Percentiles rank a stretch among this genome's conserved stretches.
Conservation (phyloP, 805 yeast species). For the Ogataea paradorogensis region DNA sequence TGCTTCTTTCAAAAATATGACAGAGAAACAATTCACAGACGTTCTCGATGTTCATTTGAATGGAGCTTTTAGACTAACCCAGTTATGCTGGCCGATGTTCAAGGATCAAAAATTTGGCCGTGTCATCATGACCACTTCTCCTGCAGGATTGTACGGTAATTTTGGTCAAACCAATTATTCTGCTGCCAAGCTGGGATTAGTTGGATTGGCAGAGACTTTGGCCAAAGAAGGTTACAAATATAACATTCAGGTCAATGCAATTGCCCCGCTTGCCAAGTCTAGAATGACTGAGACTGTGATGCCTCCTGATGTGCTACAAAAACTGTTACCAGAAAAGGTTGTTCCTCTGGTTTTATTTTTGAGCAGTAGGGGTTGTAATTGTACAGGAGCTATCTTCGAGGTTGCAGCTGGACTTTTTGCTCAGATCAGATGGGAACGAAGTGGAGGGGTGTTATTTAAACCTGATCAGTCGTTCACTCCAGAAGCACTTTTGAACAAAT, state of each 20-base stretch:
- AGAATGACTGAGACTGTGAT: conserved; percentile 92
- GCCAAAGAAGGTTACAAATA: conserved; percentile 90
- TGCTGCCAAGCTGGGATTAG: conserved; percentile 85
- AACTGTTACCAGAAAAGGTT: conserved; percentile 80
- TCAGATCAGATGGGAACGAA: conserved; percentile 93
- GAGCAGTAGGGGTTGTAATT: conserved; percentile 59
- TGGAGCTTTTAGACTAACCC: conserved; percentile 82
- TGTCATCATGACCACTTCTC: conserved; percentile 89
- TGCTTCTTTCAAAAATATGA: conserved; percentile 81
- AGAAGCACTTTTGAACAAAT: conserved; percentile 70
- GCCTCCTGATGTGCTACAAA: conserved; percentile 80
- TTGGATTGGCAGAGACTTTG: conserved; percentile 90
- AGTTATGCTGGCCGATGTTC: conserved; percentile 91
- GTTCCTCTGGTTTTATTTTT: conserved; percentile 88
- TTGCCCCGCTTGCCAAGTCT: conserved; percentile 93
- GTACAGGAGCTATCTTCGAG: conserved; percentile 79
- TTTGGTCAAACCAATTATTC: conserved; percentile 96
- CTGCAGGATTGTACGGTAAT: conserved; percentile 95
- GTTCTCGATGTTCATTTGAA: conserved; percentile 85
- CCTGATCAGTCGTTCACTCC: conserved; percentile 79
- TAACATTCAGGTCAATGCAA: conserved; percentile 80
- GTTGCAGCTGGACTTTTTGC: conserved; percentile 93
- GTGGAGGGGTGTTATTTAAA: conserved; percentile 80
- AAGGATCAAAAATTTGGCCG: conserved; percentile 84
- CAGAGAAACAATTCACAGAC: conserved; percentile 70